These are phyloP conservation scores for Corymbia citriodora DNA, from an alignment of 441 rosid genomes.

Conservation along the genomic window DNA sequence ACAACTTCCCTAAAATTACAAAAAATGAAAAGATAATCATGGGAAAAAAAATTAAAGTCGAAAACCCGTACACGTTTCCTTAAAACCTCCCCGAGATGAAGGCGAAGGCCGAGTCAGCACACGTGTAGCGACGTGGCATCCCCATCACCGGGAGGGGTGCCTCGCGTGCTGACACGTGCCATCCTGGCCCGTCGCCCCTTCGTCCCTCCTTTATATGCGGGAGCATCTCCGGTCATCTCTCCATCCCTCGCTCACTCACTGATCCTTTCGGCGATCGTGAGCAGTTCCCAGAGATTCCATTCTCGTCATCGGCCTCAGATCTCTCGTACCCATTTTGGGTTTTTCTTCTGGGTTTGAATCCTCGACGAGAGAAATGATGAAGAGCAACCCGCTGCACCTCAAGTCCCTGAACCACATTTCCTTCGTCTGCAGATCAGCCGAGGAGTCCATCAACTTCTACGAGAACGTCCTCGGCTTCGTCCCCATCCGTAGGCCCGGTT, in stretches of 20 bases:
- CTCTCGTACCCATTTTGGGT: not conserved
- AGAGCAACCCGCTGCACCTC: not conserved
- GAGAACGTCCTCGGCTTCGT: conserved; percentile 1
- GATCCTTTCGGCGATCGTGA: not conserved
- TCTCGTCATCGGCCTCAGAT: not conserved
- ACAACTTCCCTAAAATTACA: too few species aligned
- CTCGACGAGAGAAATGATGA: not conserved
- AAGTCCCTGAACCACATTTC: conserved; percentile 1
- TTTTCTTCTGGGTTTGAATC: not conserved
- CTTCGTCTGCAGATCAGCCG: not conserved
- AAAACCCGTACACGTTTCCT: not conserved
- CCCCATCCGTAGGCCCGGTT: conserved; percentile 3
- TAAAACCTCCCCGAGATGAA: not conserved
- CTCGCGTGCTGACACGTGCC: not conserved
- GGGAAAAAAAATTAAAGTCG: not conserved
- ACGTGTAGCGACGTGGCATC: not conserved
- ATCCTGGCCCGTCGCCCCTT: not conserved
- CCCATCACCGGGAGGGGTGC: not conserved
- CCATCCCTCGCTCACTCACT: not conserved
- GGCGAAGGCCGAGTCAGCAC: not conserved
- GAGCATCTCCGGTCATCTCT: not conserved
- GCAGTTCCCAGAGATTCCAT: not conserved
- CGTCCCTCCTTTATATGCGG: not conserved
- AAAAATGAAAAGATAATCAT: not conserved
- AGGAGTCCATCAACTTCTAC: conserved; percentile 4